Conservation (phyloP, 2,329 filamentous ascomycete species). For the Aspergillus pseudoterreus region DNA sequence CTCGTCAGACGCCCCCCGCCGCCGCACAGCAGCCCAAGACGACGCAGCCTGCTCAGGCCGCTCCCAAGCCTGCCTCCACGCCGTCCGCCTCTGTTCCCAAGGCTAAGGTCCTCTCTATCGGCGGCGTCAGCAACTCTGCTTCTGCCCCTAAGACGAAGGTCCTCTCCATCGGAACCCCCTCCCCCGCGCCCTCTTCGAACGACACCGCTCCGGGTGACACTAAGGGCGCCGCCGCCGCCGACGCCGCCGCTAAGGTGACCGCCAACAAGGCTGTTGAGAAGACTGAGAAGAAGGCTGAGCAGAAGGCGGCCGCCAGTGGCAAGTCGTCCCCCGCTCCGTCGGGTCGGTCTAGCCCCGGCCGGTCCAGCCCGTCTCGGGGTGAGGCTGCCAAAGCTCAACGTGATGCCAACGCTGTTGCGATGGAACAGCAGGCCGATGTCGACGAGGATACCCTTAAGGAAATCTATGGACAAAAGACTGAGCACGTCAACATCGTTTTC, state of each 20-base stretch:
- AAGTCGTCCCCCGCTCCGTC: conserved; percentile 78
- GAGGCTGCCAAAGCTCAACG: conserved; percentile 58
- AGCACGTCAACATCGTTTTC: conserved; percentile 92
- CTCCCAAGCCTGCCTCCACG: conserved; percentile 47
- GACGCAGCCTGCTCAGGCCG: conserved; percentile 41
- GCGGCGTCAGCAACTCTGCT: conserved; percentile 47
- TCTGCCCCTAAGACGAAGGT: conserved; percentile 65
- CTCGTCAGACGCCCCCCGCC: conserved; percentile 45
- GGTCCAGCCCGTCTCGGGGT: conserved; percentile 68
- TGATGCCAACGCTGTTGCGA: conserved; percentile 77
- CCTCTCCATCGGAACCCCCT: conserved; percentile 65
- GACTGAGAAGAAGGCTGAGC: conserved; percentile 64
- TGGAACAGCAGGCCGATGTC: conserved; percentile 75
- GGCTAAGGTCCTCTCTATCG: conserved; percentile 60
- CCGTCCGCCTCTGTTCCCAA: conserved; percentile 44
- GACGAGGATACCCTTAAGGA: conserved; percentile 85
- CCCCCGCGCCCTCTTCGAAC: conserved; percentile 27
- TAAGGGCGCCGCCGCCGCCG: conserved; percentile 49
- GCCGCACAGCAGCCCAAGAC: conserved; percentile 38
- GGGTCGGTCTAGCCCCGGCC: conserved; percentile 73
- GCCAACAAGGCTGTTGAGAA: conserved; percentile 91
- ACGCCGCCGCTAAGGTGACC: conserved; percentile 74
- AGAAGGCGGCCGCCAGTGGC: conserved; percentile 55
- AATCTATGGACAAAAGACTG: conserved; percentile 78
- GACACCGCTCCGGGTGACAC: conserved; percentile 47